Percentiles rank a stretch among this genome's conserved stretches.
Conservation (phyloP, 768 basidiomycete genomes). For the Mycena maculata region DNA sequence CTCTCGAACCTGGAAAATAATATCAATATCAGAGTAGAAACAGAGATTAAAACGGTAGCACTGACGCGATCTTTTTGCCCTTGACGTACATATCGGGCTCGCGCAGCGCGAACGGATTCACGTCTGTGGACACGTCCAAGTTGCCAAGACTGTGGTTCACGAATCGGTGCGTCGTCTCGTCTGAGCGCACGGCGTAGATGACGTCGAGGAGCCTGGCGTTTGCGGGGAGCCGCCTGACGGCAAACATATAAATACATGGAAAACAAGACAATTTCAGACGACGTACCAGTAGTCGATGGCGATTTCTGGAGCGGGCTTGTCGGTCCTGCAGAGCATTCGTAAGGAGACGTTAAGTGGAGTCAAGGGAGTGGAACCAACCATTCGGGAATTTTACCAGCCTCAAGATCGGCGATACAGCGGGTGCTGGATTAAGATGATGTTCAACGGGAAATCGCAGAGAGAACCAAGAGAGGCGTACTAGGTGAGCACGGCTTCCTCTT, state of each 20-base stretch:
- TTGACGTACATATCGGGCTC: slow-evolving; percentile 91
- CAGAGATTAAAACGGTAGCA: slow-evolving; percentile 20
- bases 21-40: slow-evolving; percentile 23
- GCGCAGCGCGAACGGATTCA: slow-evolving; percentile 89
- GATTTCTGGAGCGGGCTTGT: slow-evolving; percentile 84
- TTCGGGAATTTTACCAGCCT: slow-evolving; percentile 82
- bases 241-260: not conserved
- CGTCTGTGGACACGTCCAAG: slow-evolving; percentile 78
- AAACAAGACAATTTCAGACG: not conserved
- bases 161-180: slow-evolving; percentile 93
- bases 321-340: slow-evolving; percentile 56
- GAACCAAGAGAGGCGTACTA: slow-evolving; percentile 66
- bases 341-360: not conserved
- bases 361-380: slow-evolving; percentile 59
- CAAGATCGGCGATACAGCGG: slow-evolving; percentile 84
- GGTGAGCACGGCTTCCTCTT: slow-evolving; percentile 95
- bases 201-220: slow-evolving; percentile 88
- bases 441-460: not conserved
- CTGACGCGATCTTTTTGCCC: slow-evolving; percentile 80
- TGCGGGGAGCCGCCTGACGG: slow-evolving; percentile 64
- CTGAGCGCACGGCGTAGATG: slow-evolving; percentile 91
- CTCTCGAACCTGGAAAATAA: slow-evolving; percentile 67
- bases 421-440: slow-evolving; percentile 61
- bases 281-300: slow-evolving; percentile 89
- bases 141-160: slow-evolving; percentile 97